Evolutionary conservation across 768 basidiomycete species (phyloP), one percentile per base, ranked within the genome.

Genomic region (Lactarius sanguifluus): DNA sequence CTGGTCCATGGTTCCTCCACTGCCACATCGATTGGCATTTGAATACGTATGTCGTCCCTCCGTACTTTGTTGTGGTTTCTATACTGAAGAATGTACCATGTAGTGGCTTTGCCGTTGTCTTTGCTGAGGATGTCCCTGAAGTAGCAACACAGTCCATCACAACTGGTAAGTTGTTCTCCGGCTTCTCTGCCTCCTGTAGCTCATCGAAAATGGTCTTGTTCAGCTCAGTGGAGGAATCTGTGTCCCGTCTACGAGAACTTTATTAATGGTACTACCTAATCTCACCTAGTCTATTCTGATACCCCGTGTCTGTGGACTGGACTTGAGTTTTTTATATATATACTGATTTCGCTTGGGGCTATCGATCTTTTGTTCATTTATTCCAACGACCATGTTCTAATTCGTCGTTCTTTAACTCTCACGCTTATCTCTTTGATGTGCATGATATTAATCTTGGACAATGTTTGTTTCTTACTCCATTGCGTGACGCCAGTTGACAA

Each of bases 11-110:
- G 50, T 52, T 52, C 25, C 13, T 52, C 13, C 50, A 52, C 50
- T 52, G 50, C 25, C 50, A 52, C 25, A 52, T 52, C 12, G 50
- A 52, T 52, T 52, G 50, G 50, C 50, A 52, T n/a, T 52, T 52
- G 15, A 52, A 52, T 12, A 15, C 50, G 50, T 52, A 13, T 6
- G 50, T 25, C 15, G 13, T 52, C 4, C 13, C 15, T 52, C 25
- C 50, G 23, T 25, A 13, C 25, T 52, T 15, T 15, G 2, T 52
- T 4, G 6, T 15, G 50, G 5, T 50, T 25, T 12, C 25, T 7
- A 15, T 52, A 25, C 50, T 52, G 50, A 52, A 25, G 47, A 50
- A 23, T 12, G 23, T 25, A 13, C 50, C 7, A 28, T 52, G 4
- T 25, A 52, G 50, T 52, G 50, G 50, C 50, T 52, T 52, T 52